These are phyloP conservation scores for Aspergillus sp. DNA, from an alignment of 2,329 filamentous ascomycete genomes.

Conservation along the genomic window DNA sequence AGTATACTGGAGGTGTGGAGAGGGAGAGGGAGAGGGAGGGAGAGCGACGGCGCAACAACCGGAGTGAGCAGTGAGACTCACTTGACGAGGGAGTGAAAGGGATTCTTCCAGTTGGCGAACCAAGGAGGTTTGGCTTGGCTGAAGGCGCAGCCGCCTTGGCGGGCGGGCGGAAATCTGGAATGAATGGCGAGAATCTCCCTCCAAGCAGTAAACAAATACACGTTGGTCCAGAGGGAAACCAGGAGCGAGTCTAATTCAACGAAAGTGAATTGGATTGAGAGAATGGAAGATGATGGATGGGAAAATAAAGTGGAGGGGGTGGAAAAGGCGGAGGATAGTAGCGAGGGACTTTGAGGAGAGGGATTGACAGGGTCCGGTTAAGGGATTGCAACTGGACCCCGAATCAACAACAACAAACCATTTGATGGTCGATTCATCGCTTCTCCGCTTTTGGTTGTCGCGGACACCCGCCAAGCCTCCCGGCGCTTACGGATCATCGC, in stretches of 20 bases:
- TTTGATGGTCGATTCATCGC: too few species aligned
- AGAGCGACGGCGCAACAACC: neutral
- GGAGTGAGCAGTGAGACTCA: neutral
- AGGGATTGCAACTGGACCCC: neutral
- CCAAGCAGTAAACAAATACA: too few species aligned
- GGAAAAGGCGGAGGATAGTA: neutral
- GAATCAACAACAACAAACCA: too few species aligned
- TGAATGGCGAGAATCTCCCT: neutral
- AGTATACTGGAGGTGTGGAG: neutral
- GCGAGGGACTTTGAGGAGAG: neutral
- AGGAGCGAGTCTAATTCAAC: neutral
- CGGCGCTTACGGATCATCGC: neutral
- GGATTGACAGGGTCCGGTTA: neutral
- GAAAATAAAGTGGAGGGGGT: neutral
- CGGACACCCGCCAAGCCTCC: neutral
- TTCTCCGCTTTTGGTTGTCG: neutral
- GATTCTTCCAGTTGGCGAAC: neutral
- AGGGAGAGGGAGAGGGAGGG: neutral
- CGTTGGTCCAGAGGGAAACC: too few species aligned
- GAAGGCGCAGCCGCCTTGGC: conserved; percentile 17
- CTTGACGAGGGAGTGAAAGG: neutral
- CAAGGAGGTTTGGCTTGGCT: neutral
- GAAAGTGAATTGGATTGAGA: neutral
- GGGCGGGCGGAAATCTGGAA: neutral
- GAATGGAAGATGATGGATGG: neutral